Evolutionary conservation across 495 filamentous ascomycete genomes (phyloP).

Genomic region (Penicillium odoratum): DNA sequence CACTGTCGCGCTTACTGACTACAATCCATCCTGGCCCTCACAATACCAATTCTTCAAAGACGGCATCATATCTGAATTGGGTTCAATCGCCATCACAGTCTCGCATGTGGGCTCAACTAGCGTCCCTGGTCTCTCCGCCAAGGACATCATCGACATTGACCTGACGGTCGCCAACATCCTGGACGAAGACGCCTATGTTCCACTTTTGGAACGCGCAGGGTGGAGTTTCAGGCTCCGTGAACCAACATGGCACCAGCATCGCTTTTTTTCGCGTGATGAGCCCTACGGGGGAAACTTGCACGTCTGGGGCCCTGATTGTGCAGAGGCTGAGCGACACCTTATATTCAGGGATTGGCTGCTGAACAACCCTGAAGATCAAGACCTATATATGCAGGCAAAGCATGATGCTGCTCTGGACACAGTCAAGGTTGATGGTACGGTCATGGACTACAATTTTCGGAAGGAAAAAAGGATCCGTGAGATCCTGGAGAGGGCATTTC

Average conservation of each 20-base stretch:
- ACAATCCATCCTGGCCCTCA: constrained; percentile 44
- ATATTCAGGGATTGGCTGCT: constrained; percentile 51
- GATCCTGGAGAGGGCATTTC: constrained; percentile 42
- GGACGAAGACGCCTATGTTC: constrained; percentile 43
- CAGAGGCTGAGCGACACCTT: constrained; percentile 41
- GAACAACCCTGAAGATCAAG: constrained; percentile 34
- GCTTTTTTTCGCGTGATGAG: constrained; percentile 37
- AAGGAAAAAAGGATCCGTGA: constrained; percentile 41
- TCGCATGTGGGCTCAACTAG: constrained; percentile 52
- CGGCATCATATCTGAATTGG: constrained; percentile 36
- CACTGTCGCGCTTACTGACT: constrained; percentile 38
- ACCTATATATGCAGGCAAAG: constrained; percentile 42
- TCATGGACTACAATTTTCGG: constrained; percentile 39
- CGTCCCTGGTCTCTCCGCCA: constrained; percentile 48
- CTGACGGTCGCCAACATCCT: constrained; percentile 38
- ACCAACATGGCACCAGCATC: constrained; percentile 48
- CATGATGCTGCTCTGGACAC: constrained; percentile 32
- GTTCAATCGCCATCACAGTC: constrained; percentile 25
- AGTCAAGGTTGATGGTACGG: constrained; percentile 30
- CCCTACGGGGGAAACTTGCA: constrained; percentile 43
- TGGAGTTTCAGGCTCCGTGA: constrained; percentile 49
- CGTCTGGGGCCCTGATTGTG: constrained; percentile 45
- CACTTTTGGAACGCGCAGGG: constrained; percentile 40
- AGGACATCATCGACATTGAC: constrained; percentile 52
- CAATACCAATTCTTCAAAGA: constrained; percentile 30